A percentile compares a stretch with the other conserved stretches of the same genome.
Evolutionary conservation across 2,329 filamentous ascomycete genomes (phyloP).

Genomic region (Ophiocordyceps camponoti-rufipedis): DNA sequence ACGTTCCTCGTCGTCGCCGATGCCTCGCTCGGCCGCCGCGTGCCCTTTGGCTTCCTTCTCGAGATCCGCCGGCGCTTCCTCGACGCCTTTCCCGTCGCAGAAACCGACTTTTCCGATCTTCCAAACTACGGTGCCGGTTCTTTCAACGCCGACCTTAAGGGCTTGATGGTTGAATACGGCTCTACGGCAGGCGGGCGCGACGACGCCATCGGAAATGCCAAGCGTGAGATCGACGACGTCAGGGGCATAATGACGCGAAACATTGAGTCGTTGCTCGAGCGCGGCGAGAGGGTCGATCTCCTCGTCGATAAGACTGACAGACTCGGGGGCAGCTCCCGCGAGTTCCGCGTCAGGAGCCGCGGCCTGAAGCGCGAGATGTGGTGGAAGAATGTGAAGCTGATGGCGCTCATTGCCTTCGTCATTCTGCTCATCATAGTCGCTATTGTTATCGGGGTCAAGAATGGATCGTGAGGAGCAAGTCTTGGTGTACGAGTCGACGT

Average conservation of each 20-base stretch:
- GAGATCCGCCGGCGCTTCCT: constrained; percentile 85
- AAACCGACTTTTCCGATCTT: constrained; percentile 56
- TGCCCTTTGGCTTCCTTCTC: constrained; percentile 82
- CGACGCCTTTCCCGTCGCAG: constrained; percentile 37
- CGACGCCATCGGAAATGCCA: constrained; percentile 69
- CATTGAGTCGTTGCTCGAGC: constrained; percentile 74
- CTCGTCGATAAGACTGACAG: constrained; percentile 94
- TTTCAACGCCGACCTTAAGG: constrained; percentile 67
- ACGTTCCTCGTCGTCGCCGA: constrained; percentile 86
- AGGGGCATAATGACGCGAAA: constrained; percentile 90
- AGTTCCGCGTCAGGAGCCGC: constrained; percentile 76
- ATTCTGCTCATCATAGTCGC: constrained; percentile 37
- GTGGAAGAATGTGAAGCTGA: constrained; percentile 98
- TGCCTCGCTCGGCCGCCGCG: constrained; percentile 61
- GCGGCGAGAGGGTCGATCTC: constrained; percentile 83
- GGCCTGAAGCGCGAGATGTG: constrained; percentile 89
- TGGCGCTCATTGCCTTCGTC: constrained; percentile 60
- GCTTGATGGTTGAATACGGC: constrained; percentile 69
- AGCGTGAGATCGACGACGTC: constrained; percentile 82
- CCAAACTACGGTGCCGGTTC: constrained; percentile 79
- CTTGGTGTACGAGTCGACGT: too few species aligned
- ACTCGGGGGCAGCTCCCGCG: constrained; percentile 69
- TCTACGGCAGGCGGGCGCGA: constrained; percentile 56
- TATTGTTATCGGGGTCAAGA: constrained; percentile 36
- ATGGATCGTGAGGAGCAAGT: constrained; percentile 6